Evolutionary conservation across 2,329 filamentous ascomycete species (phyloP), one percentile per base, ranked within the genome.

Genomic region (Trichoderma guizhouense): DNA sequence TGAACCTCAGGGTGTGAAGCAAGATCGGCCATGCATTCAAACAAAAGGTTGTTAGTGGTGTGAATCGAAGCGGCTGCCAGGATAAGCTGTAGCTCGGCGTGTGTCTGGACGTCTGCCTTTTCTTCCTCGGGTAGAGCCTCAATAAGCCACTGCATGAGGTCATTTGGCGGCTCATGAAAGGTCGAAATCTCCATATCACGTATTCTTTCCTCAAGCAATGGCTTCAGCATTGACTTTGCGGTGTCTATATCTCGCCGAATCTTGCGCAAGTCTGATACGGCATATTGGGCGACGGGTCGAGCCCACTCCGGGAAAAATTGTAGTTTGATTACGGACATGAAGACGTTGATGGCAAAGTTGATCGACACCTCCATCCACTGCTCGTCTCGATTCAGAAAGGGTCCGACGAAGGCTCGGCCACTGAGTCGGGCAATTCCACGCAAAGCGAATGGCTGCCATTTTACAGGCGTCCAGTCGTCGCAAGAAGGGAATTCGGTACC

Each of bases 391-490:
- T 84, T 87, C 70, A 89, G 80, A 15, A 81, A 78, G 3, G 83
- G 75, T 1, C 87, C 87, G 7, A 89, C 83, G 73, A 89, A 89
- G 5, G 86, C 83, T 24, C 84, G 81, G 1, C 87, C 86, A 30
- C 86, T 88, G 26, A 90, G 75, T 2, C 87, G 84, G 7, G 87
- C 84, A 12, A 90, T 81, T 5, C 85, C 82, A 26, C 85, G 81
- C 2, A 89, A 81, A 57, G 86, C 80, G 71, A 88, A 85, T 0
- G 84, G 83, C 47, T 87, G 86, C 74, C 88, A 83, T 74, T 83
- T 84, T 65, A 88, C 83, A 0, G 86, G 77, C 1, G 84, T 88
- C 88, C 88, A 89, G 73, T 89, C 87, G 69, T 84, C 79, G 74
- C 85, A 87, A 18, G 80, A 77, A 6, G 85, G 84, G 53, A 87